These are phyloP conservation scores for Acacia crassicarpa DNA, from an alignment of 306 rosid genomes.

Conservation along the genomic window DNA sequence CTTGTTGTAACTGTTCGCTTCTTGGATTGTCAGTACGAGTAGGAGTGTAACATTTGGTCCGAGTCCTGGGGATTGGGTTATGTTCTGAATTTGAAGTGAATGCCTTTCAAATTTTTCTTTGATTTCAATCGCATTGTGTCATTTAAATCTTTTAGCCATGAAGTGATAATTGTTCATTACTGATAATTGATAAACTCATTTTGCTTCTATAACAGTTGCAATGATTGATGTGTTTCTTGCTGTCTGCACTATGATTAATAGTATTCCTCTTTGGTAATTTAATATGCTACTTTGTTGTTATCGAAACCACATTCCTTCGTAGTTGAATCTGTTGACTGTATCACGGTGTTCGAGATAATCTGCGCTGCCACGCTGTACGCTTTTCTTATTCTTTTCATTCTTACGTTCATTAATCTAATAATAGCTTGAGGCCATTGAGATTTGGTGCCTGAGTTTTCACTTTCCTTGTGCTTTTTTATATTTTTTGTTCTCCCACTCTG, in stretches of 20 bases:
- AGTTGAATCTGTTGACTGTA: not conserved
- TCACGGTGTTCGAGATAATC: not conserved
- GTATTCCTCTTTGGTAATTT: not conserved
- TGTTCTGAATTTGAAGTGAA: not conserved
- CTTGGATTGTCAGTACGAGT: not conserved
- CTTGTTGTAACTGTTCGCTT: not conserved
- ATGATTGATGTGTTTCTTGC: not conserved
- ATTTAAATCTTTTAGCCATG: not conserved
- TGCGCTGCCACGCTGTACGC: not conserved
- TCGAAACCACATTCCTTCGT: not conserved
- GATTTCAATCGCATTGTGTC: not conserved
- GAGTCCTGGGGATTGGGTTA: not conserved
- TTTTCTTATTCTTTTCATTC: not conserved
- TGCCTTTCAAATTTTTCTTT: not conserved
- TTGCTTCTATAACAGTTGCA: not conserved
- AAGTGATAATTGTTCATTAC: not conserved
- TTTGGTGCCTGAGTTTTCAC: not conserved
- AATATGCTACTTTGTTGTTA: not conserved
- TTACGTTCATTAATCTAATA: not conserved
- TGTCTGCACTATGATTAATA: not conserved
- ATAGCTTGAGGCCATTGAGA: not conserved
- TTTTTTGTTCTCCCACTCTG: not conserved
- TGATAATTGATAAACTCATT: not conserved
- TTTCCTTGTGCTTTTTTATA: not conserved
- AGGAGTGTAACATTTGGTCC: not conserved